phyloP scores from a whole-genome alignment of 106 monocot genomes.

The Alisma plantagoaquatica region DNA sequence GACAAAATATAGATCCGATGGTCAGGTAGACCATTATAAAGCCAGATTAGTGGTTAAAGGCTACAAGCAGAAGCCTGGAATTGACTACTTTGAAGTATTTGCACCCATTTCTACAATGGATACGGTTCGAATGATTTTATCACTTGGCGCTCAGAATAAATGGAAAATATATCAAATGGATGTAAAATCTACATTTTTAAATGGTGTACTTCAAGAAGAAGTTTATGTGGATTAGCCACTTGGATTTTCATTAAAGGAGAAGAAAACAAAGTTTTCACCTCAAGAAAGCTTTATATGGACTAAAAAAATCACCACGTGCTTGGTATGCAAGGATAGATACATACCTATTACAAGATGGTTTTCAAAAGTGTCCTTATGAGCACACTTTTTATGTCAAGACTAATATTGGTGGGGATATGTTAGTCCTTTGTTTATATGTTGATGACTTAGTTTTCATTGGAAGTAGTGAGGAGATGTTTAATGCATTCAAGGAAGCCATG shows the following conservation, averaged over 20 bases:
- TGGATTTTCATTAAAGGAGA: too few relatives aligned
- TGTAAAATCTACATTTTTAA: neutral
- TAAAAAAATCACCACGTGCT: neutral
- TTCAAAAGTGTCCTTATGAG: neutral
- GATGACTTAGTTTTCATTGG: neutral
- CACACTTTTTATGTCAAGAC: neutral
- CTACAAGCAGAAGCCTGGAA: neutral
- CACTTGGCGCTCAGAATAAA: neutral
- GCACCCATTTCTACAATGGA: neutral
- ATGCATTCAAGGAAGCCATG: neutral
- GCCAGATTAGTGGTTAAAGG: too few relatives aligned
- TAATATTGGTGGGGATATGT: neutral
- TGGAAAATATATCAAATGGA: slow-evolving; percentile 2
- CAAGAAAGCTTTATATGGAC: slow-evolving; percentile 2
- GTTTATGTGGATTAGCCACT: too few relatives aligned
- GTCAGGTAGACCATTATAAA: too few relatives aligned
- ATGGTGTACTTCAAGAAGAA: neutral
- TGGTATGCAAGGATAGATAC: neutral
- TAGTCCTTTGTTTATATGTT: neutral
- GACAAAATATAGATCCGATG: too few relatives aligned
- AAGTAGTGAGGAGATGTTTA: neutral
- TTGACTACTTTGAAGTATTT: slow-evolving; percentile 3
- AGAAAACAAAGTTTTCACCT: neutral
- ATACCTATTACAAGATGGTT: neutral
- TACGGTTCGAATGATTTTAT: neutral